These are phyloP conservation scores for Rosa persica DNA, from an alignment of 306 rosid species.

Conservation along the genomic window DNA sequence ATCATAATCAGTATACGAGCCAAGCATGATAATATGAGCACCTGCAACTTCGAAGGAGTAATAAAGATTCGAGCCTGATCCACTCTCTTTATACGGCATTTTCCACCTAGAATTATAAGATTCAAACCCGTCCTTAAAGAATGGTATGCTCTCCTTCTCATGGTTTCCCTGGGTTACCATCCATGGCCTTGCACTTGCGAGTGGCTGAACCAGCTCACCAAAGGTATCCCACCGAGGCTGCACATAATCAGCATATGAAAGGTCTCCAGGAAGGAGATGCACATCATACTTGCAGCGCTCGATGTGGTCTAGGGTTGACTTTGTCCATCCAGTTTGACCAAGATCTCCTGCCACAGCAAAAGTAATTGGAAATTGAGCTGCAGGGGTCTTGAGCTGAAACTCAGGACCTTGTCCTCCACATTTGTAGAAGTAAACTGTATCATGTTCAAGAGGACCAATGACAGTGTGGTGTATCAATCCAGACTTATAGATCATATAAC, in stretches of 20 bases:
- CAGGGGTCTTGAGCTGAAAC: constrained; percentile 80
- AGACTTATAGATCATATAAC: constrained; percentile 64
- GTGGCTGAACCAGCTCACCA: constrained; percentile 88
- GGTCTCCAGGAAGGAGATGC: constrained; percentile 90
- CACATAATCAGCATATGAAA: constrained; percentile 82
- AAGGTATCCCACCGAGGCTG: constrained; percentile 85
- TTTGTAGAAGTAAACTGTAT: constrained; percentile 64
- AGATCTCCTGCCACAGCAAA: constrained; percentile 92
- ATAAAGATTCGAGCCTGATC: constrained; percentile 83
- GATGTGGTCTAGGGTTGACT: constrained; percentile 79
- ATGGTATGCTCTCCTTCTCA: constrained; percentile 66
- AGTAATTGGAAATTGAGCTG: constrained; percentile 75
- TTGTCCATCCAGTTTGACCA: constrained; percentile 94
- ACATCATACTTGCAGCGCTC: constrained; percentile 72
- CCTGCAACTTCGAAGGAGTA: constrained; percentile 91
- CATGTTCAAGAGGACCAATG: constrained; percentile 76
- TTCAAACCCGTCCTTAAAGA: constrained; percentile 63
- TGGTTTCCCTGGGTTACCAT: constrained; percentile 98
- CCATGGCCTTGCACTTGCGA: constrained; percentile 90
- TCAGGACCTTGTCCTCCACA: constrained; percentile 83
- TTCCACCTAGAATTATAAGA: constrained; percentile 89
- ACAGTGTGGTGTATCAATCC: constrained; percentile 90
- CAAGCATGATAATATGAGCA: constrained; percentile 78
- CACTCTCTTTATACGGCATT: constrained; percentile 90
- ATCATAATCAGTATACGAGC: constrained; percentile 77